Percentiles rank a stretch among this genome's conserved stretches.
Conservation (phyloP, 306 rosid species). For the Delonix regia region DNA sequence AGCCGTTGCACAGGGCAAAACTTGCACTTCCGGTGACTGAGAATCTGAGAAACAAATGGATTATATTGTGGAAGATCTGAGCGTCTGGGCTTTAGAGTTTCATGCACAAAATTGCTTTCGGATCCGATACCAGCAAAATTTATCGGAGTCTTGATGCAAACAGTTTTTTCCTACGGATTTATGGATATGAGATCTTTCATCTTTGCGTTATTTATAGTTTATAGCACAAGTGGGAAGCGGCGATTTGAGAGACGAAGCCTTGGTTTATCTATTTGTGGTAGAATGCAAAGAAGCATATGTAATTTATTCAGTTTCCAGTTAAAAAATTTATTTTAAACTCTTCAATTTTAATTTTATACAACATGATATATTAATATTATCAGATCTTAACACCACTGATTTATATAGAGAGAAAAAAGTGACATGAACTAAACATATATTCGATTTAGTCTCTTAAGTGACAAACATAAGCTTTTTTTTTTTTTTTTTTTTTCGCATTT, state of each 20-base stretch:
- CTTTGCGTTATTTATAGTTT: slow-evolving; percentile 12
- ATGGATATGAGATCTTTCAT: not conserved
- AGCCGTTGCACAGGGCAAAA: not conserved
- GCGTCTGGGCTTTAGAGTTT: not conserved
- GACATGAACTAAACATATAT: too few species aligned
- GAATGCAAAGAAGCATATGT: too few species aligned
- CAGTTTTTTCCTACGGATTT: not conserved
- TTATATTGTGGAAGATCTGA: not conserved
- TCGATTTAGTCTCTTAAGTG: too few species aligned
- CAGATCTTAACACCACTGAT: too few species aligned
- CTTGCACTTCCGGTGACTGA: not conserved
- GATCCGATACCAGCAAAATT: slow-evolving; percentile 6
- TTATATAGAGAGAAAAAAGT: too few species aligned
- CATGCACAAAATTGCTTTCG: not conserved
- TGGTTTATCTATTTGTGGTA: not conserved
- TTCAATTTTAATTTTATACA: too few species aligned
- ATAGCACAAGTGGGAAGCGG: not conserved
- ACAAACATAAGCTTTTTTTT: too few species aligned
- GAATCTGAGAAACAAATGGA: not conserved
- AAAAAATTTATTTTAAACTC: too few species aligned
- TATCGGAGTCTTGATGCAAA: not conserved
- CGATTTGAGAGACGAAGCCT: too few species aligned
- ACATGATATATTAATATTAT: too few species aligned
- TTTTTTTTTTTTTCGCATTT: too few species aligned
- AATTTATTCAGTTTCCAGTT: too few species aligned